phyloP scores from a whole-genome alignment of 2,329 filamentous ascomycete species.

The Xylaria polymorpha region DNA sequence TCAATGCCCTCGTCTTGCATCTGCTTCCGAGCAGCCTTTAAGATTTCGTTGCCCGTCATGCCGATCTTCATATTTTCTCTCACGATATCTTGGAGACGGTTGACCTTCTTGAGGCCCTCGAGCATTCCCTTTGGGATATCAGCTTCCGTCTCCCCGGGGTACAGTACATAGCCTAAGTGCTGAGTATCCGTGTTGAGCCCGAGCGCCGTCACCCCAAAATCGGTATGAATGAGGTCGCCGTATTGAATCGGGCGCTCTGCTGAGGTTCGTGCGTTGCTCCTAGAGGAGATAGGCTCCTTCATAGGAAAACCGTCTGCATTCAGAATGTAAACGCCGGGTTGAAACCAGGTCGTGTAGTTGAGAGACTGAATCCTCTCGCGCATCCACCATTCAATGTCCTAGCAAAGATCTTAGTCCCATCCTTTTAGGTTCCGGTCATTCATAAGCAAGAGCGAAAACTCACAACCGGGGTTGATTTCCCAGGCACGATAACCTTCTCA shows the following conservation, averaged over 20 bases:
- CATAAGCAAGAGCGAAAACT: constrained; percentile 25
- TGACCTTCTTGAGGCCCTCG: constrained; percentile 59
- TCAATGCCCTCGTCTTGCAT: constrained; percentile 58
- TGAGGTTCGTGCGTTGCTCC: constrained; percentile 37
- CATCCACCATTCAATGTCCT: constrained; percentile 64
- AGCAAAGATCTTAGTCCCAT: constrained; percentile 1
- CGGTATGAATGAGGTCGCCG: constrained; percentile 62
- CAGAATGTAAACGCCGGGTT: constrained; percentile 59
- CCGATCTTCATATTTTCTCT: constrained; percentile 58
- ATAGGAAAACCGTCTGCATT: constrained; percentile 45
- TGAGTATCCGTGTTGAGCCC: constrained; percentile 63
- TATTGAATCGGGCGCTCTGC: constrained; percentile 52
- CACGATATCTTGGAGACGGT: constrained; percentile 62
- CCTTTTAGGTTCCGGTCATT: background rate
- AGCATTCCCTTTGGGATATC: constrained; percentile 57
- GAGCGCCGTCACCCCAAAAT: constrained; percentile 61
- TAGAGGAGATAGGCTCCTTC: constrained; percentile 6
- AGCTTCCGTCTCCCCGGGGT: constrained; percentile 55
- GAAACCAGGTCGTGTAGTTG: constrained; percentile 66
- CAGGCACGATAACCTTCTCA: constrained; percentile 56
- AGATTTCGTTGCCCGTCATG: constrained; percentile 58
- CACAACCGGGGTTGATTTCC: constrained; percentile 55
- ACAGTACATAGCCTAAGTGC: constrained; percentile 62
- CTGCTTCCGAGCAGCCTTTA: constrained; percentile 53
- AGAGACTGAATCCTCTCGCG: constrained; percentile 60